A percentile compares a stretch with the other conserved stretches of the same genome.
Evolutionary conservation across 805 yeast species (phyloP).

Genomic region (Saccharomyces kudriavzevii): DNA sequence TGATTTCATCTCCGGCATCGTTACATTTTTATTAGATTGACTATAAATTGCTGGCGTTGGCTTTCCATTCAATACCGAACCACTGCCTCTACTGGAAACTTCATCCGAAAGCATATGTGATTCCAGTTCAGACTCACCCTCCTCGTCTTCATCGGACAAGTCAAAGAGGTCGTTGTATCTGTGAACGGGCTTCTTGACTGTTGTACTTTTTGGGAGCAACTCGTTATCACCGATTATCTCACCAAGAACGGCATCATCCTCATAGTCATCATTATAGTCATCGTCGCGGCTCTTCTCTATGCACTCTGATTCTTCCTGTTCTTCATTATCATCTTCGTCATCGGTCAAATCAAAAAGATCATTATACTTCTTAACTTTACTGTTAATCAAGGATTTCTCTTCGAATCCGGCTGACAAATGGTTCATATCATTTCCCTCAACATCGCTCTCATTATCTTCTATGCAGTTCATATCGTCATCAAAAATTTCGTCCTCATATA

Average conservation of each 20-base stretch:
- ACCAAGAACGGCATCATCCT: background rate
- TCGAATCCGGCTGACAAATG: background rate
- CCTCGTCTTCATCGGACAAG: slow-evolving; percentile 19
- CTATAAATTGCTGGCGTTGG: background rate
- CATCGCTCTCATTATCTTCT: slow-evolving; percentile 1
- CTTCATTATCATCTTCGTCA: slow-evolving; percentile 4
- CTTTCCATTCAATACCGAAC: background rate
- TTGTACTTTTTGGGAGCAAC: background rate
- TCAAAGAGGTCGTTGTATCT: slow-evolving; percentile 18
- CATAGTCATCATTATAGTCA: slow-evolving; percentile 1
- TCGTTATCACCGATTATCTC: background rate
- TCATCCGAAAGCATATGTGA: background rate
- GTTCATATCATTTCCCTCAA: background rate
- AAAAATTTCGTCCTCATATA: slow-evolving; percentile 35
- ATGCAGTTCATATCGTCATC: slow-evolving; percentile 35
- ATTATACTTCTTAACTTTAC: slow-evolving; percentile 11
- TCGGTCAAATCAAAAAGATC: slow-evolving; percentile 23
- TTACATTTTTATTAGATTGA: background rate
- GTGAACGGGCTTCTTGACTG: slow-evolving; percentile 6
- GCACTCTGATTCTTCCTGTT: background rate
- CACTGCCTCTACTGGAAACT: background rate
- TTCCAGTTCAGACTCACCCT: slow-evolving; percentile 10
- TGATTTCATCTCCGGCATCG: background rate
- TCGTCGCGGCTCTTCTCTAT: background rate
- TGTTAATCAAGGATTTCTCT: background rate